Evolutionary conservation across 2,329 filamentous ascomycete genomes (phyloP).

Genomic region (Colletotrichum somersetense): DNA sequence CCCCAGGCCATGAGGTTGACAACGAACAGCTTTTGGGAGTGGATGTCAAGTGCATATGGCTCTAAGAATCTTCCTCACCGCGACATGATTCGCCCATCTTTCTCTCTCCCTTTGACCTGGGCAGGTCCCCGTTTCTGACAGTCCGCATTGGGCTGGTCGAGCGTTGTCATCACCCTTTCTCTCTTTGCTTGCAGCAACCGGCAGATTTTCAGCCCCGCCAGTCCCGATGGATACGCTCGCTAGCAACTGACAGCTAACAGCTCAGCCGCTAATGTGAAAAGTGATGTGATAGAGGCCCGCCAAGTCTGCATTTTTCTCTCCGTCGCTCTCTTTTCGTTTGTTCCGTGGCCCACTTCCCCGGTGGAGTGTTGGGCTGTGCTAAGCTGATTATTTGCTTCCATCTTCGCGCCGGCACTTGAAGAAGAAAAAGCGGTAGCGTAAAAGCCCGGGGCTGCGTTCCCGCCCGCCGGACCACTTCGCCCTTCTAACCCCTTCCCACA

Average conservation of each 20-base stretch:
- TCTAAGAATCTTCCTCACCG: not conserved
- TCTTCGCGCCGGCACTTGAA: slow-evolving; percentile 30
- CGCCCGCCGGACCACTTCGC: not conserved
- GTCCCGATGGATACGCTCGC: slow-evolving; percentile 1
- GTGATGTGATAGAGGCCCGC: not conserved
- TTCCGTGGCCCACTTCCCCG: not conserved
- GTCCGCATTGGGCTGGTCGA: not conserved
- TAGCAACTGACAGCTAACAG: not conserved
- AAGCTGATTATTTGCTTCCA: not conserved
- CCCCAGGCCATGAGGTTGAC: not conserved
- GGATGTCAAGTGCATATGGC: not conserved
- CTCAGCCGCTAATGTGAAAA: not conserved
- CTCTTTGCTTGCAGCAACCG: not conserved
- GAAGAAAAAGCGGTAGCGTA: not conserved
- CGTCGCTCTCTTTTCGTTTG: no score
- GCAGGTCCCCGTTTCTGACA: not conserved
- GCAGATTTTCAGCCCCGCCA: not conserved
- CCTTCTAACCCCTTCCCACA: slow-evolving; percentile 4
- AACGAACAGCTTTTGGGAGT: not conserved
- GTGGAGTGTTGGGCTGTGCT: not conserved
- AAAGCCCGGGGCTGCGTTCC: slow-evolving; percentile 31
- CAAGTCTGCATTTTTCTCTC: not conserved
- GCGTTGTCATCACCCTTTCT: not conserved
- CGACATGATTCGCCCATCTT: not conserved
- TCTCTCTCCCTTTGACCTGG: not conserved